Evolutionary conservation across 2,329 filamentous ascomycete genomes (phyloP).

Genomic region (Arthrobotrys megalospora): DNA sequence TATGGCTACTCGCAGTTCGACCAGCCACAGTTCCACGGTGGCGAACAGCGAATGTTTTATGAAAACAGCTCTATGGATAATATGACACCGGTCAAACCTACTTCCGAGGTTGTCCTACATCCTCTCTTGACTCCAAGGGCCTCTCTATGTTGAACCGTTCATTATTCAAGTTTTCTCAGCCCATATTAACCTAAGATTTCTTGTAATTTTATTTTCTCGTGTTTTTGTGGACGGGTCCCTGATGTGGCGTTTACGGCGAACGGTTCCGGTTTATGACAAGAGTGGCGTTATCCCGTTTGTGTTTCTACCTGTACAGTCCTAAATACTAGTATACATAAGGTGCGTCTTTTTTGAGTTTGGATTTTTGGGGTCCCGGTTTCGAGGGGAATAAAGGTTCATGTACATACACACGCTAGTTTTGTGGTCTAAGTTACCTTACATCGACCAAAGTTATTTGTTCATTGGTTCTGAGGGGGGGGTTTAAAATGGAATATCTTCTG

Average conservation of each 20-base stretch:
- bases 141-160: slow-evolving; percentile 39
- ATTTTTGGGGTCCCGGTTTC: background rate
- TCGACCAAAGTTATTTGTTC: background rate
- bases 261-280: slow-evolving; percentile 33
- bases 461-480: background rate
- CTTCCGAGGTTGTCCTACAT: slow-evolving; percentile 46
- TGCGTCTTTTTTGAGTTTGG: slow-evolving; percentile 16
- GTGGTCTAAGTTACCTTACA: background rate
- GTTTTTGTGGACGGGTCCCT: slow-evolving; percentile 16
- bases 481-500: background rate
- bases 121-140: slow-evolving; percentile 54
- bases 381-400: slow-evolving; percentile 7
- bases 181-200: background rate
- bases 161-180: background rate
- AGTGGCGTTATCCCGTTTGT: slow-evolving; percentile 32
- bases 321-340: slow-evolving; percentile 21
- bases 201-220: slow-evolving; percentile 33
- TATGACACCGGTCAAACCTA: slow-evolving; percentile 41
- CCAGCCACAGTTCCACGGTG: slow-evolving; percentile 48
- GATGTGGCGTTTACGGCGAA: slow-evolving; percentile 53
- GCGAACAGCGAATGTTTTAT: slow-evolving; percentile 57
- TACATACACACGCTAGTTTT: slow-evolving; percentile 6
- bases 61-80: slow-evolving; percentile 43
- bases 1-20: slow-evolving; percentile 58
- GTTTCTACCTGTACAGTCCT: slow-evolving; percentile 11